Percentiles rank a stretch among this genome's conserved stretches.
Conservation (phyloP, 169 alveolate species). For the Miamiensis avidus region DNA sequence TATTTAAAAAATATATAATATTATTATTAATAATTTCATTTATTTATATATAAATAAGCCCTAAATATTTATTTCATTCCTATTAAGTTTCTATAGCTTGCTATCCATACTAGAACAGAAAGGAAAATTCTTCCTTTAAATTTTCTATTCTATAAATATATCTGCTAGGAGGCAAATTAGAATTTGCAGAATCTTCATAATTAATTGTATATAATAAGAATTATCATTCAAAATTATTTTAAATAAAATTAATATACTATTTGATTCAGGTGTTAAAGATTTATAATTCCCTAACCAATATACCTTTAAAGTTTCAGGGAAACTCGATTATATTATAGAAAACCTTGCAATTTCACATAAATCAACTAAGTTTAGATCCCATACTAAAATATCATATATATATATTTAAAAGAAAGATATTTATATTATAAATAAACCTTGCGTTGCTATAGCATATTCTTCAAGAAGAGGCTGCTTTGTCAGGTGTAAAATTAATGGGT, state of each 20-base stretch:
- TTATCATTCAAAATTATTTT: not conserved
- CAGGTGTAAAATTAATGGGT: slow-evolving; percentile 92
- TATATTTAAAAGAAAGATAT: not conserved
- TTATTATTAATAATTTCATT: too few species aligned
- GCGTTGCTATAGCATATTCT: slow-evolving; percentile 90
- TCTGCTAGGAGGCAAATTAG: slow-evolving; percentile 37
- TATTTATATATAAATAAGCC: too few species aligned
- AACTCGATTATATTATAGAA: slow-evolving; percentile 87
- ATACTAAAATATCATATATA: slow-evolving; percentile 61
- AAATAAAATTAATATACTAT: slow-evolving; percentile 8
- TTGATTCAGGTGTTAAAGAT: not conserved
- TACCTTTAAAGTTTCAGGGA: slow-evolving; percentile 43
- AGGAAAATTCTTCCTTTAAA: slow-evolving; percentile 36
- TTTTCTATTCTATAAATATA: slow-evolving; percentile 40
- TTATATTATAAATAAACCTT: slow-evolving; percentile 34
- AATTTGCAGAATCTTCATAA: not conserved
- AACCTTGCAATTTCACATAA: slow-evolving; percentile 92
- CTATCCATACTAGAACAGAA: not conserved
- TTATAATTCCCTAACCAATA: slow-evolving; percentile 65
- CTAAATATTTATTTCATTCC: too few species aligned
- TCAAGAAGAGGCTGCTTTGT: slow-evolving; percentile 93
- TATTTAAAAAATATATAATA: too few species aligned
- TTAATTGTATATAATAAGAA: too few species aligned
- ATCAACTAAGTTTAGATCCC: slow-evolving; percentile 88
- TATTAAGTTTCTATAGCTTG: too few species aligned